Evolutionary conservation across 1,284 basidiomycete genomes (phyloP).

Genomic region (Lentinus polychrous): DNA sequence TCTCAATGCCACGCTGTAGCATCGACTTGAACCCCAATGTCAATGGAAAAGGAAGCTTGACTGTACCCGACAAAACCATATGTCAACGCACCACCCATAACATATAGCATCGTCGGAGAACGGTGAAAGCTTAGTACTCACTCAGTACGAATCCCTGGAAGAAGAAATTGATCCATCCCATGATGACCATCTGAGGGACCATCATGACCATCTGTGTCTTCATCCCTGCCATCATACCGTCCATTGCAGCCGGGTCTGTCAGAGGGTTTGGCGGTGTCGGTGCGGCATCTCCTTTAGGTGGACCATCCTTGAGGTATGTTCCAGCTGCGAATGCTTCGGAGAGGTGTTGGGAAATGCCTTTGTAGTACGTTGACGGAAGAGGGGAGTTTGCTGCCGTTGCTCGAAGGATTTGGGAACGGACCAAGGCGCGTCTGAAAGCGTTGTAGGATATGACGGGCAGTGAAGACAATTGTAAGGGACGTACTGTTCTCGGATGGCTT

Average conservation of each 20-base stretch:
- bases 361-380: conserved; percentile 69
- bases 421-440: conserved; percentile 67
- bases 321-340: conserved; percentile 69
- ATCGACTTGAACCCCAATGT: conserved; percentile 99
- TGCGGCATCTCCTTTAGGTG: conserved; percentile 55
- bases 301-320: conserved; percentile 80
- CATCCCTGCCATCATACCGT: conserved; percentile 98
- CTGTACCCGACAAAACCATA: conserved; percentile 33
- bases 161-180: conserved; percentile 99
- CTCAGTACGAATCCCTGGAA: conserved; percentile 97
- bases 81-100: neutral
- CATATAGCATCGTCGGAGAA: neutral
- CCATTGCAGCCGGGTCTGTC: conserved; percentile 88
- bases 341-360: conserved; percentile 68
- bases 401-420: conserved; percentile 79
- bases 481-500: conserved; percentile 89
- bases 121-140: conserved; percentile 39
- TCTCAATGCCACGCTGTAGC: conserved; percentile 94
- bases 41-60: conserved; percentile 95
- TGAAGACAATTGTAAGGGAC: conserved; percentile 30
- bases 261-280: conserved; percentile 66
- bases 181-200: conserved; percentile 97
- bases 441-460: conserved; percentile 2
- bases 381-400: conserved; percentile 76
- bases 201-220: conserved; percentile 99